phyloP scores from a whole-genome alignment of 129 eudicot genomes.

The Dittrichia graveolens region DNA sequence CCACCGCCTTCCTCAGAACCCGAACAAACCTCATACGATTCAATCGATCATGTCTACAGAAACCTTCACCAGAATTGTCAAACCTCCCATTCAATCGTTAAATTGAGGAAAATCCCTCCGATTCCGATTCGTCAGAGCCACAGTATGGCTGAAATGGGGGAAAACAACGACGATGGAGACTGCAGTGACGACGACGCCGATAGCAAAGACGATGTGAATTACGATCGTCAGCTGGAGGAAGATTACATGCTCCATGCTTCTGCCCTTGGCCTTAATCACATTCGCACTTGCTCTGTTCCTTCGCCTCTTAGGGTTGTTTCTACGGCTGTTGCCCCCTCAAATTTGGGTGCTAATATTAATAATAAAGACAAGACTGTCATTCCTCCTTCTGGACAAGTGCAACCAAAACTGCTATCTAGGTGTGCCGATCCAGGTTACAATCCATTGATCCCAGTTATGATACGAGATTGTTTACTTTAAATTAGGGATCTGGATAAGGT shows the following conservation, averaged over 20 bases:
- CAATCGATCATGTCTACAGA: conserved; percentile 44
- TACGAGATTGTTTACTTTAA: conserved; percentile 11
- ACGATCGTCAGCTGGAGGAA: conserved; percentile 38
- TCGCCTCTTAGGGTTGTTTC: conserved; percentile 43
- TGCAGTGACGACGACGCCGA: conserved; percentile 33
- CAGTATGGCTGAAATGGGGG: conserved; percentile 37
- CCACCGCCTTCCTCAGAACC: conserved; percentile 42
- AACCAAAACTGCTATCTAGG: conserved; percentile 12
- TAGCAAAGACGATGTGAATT: conserved; percentile 28
- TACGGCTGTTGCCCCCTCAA: conserved; percentile 34
- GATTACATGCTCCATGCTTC: conserved; percentile 58
- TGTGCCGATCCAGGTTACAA: conserved; percentile 35
- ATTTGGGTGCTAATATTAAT: conserved; percentile 22
- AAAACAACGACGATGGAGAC: conserved; percentile 27
- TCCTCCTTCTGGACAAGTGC: conserved; percentile 24
- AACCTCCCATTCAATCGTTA: conserved; percentile 49
- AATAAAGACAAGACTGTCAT: conserved; percentile 26
- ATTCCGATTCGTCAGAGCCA: conserved; percentile 59
- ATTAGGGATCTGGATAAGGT: not conserved
- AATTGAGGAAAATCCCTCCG: conserved; percentile 68
- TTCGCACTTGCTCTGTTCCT: conserved; percentile 80
- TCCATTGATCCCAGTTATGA: not conserved
- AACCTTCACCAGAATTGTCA: conserved; percentile 41
- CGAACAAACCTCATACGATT: conserved; percentile 37
- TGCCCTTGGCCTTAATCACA: conserved; percentile 71